A percentile compares a stretch with the other conserved stretches of the same genome.
These are phyloP conservation scores for Protomyces pachydermus DNA, from an alignment of 1,139 yeast genomes.

Conservation along the genomic window DNA sequence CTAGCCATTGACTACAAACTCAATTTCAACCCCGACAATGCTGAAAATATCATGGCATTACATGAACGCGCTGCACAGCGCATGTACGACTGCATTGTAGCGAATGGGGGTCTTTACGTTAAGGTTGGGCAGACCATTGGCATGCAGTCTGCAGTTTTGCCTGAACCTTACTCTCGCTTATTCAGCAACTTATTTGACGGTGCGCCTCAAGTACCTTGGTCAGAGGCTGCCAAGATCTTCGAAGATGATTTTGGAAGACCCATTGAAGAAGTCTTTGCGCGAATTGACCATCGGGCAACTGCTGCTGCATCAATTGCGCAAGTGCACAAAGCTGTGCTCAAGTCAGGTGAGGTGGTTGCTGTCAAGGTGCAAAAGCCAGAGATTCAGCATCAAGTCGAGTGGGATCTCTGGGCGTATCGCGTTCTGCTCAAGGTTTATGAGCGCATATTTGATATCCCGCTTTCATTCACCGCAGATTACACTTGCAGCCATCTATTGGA, in stretches of 20 bases:
- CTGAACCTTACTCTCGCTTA: conserved; percentile 54
- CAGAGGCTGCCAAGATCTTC: conserved; percentile 47
- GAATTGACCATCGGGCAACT: conserved; percentile 51
- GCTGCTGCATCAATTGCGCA: conserved; percentile 76
- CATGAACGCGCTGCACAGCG: conserved; percentile 60
- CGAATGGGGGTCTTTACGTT: conserved; percentile 67
- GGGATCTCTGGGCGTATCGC: conserved; percentile 57
- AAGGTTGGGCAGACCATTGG: conserved; percentile 74
- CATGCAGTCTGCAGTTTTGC: conserved; percentile 63
- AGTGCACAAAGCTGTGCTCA: conserved; percentile 56
- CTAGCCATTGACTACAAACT: conserved; percentile 60
- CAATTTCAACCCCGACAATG: conserved; percentile 42
- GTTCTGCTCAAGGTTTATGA: conserved; percentile 53
- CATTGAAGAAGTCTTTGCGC: conserved; percentile 45
- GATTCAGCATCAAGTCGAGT: conserved; percentile 52
- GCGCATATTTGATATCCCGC: conserved; percentile 57
- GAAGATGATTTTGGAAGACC: conserved; percentile 45
- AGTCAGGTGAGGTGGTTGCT: conserved; percentile 56
- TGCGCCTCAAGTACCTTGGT: conserved; percentile 68
- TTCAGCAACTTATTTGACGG: conserved; percentile 59
- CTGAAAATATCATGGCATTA: conserved; percentile 48
- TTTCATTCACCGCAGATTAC: conserved; percentile 54
- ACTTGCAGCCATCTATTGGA: conserved; percentile 54
- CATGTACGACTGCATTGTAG: conserved; percentile 49
- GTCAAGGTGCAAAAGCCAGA: conserved; percentile 65